phyloP scores from a whole-genome alignment of 306 rosid genomes.

The Rosa multiflora region DNA sequence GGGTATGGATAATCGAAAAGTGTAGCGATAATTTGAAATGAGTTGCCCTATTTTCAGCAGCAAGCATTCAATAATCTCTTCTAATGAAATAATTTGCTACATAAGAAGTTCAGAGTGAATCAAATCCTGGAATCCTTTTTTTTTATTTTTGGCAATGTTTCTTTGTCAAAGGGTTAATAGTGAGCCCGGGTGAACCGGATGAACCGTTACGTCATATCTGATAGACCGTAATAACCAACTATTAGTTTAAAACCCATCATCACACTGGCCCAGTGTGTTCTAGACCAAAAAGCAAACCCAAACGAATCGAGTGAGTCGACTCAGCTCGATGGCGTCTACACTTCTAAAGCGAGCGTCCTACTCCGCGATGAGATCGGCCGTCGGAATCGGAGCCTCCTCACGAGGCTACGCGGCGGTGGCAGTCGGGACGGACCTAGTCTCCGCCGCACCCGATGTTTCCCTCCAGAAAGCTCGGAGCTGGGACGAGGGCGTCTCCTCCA shows the following conservation, averaged over 20 bases:
- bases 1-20: background rate
- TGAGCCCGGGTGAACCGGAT: background rate
- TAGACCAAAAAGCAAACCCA: background rate
- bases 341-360: constrained; percentile 48
- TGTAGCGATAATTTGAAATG: background rate
- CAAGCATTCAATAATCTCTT: background rate
- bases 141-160: too few species aligned
- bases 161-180: too few species aligned
- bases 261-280: background rate
- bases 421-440: constrained; percentile 64
- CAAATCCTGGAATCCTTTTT: too few species aligned
- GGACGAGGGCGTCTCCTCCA: constrained; percentile 89
- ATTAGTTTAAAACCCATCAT: background rate
- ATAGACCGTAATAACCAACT: background rate
- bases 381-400: constrained; percentile 16
- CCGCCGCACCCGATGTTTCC: constrained; percentile 67
- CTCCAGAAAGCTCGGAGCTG: constrained; percentile 94
- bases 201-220: background rate
- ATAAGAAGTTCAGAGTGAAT: too few species aligned
- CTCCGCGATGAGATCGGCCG: constrained; percentile 33
- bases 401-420: constrained; percentile 61
- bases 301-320: background rate
- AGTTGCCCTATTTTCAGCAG: background rate
- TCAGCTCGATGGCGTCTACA: constrained; percentile 52
- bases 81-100: too few species aligned